phyloP scores from a whole-genome alignment of 805 yeast species.

The Teunomyces kruisii region DNA sequence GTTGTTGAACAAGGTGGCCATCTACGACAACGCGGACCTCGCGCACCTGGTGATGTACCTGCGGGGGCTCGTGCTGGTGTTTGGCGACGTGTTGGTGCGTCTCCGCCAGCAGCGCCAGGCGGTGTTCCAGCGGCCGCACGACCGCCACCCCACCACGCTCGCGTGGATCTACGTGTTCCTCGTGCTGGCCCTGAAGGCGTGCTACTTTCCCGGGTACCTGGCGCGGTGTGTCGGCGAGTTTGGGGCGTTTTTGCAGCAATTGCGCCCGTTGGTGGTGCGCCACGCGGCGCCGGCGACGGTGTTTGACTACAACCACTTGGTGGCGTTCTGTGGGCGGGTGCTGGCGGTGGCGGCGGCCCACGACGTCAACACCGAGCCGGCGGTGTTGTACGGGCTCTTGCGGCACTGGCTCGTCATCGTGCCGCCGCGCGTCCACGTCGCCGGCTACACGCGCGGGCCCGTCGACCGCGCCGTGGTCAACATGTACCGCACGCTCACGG shows the following conservation, averaged over 20 bases:
- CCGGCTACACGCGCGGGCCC: constrained; percentile 11
- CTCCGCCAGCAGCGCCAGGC: background rate
- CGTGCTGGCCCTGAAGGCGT: background rate
- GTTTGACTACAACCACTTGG: constrained; percentile 13
- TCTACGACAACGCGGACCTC: constrained; percentile 19
- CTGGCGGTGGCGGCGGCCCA: background rate
- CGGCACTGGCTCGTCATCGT: constrained; percentile 21
- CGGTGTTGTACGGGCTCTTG: constrained; percentile 16
- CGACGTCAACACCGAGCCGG: constrained; percentile 7
- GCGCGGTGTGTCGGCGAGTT: constrained; percentile 1
- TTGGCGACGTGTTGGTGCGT: constrained; percentile 14
- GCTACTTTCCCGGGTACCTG: constrained; percentile 7
- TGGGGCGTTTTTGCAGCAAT: constrained; percentile 4
- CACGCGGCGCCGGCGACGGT: background rate
- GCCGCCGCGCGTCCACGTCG: constrained; percentile 19
- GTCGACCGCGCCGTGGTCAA: constrained; percentile 12
- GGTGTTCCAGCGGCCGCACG: background rate
- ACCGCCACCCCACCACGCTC: background rate
- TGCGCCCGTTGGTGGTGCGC: background rate
- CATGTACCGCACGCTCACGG: constrained; percentile 15
- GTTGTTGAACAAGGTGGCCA: constrained; percentile 19
- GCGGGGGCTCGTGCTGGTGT: constrained; percentile 20
- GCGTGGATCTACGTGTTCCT: background rate
- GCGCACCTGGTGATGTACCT: constrained; percentile 18
- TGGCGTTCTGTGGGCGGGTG: constrained; percentile 8